Evolutionary conservation across 768 basidiomycete species (phyloP).

Genomic region (Mycena galopus): DNA sequence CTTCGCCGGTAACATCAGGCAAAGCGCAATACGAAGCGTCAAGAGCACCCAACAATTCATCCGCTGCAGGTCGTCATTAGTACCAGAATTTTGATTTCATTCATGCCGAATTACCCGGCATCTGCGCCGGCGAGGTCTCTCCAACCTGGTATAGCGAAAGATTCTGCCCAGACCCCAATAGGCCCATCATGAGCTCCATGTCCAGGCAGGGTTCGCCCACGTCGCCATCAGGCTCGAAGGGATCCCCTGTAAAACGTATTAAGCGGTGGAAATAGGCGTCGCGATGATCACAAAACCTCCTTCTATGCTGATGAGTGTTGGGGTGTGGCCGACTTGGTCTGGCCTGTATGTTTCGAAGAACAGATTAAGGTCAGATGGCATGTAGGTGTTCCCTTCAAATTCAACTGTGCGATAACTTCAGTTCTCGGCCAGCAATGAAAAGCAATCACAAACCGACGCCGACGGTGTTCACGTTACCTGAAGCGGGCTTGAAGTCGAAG

Average conservation of each 20-base stretch:
- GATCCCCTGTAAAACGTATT: no score
- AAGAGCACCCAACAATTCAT: no score
- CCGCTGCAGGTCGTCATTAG: no score
- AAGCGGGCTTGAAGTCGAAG: slow-evolving; percentile 27
- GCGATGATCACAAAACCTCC: no score
- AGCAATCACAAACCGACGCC: slow-evolving; percentile 6
- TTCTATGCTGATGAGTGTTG: slow-evolving; percentile 24
- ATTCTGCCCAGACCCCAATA: slow-evolving; percentile 20
- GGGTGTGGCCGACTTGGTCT: slow-evolving; percentile 17
- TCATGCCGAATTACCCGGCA: no score
- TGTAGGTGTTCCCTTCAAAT: no score
- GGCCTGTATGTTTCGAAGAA: background rate
- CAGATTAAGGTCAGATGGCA: background rate
- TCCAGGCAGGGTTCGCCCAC: slow-evolving; percentile 24
- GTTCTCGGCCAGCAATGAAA: no score
- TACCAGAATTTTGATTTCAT: no score
- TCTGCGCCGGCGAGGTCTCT: no score
- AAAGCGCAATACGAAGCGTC: no score
- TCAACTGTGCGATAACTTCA: background rate
- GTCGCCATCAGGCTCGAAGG: no score
- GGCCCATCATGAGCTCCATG: slow-evolving; percentile 26
- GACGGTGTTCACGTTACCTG: slow-evolving; percentile 14
- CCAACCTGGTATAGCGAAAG: slow-evolving; percentile 26
- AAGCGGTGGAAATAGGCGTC: no score
- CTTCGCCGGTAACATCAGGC: slow-evolving; percentile 3